Percentiles rank a stretch among this genome's conserved stretches.
phyloP scores from a whole-genome alignment of 108 stramenopile genomes.

The Fragilariopsis cylindrus region DNA sequence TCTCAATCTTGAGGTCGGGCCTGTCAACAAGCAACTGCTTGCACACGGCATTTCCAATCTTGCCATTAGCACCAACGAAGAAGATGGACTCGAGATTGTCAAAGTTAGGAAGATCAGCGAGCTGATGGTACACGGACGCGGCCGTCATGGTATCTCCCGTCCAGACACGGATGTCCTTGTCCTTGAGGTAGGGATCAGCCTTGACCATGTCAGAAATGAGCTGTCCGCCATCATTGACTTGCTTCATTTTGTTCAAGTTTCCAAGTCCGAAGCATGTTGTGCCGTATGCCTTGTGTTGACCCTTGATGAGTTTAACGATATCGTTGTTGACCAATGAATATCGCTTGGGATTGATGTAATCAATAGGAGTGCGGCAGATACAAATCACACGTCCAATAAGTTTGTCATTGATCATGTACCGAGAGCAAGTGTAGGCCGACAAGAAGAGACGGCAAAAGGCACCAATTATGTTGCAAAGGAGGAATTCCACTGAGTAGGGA shows the following conservation, averaged over 20 bases:
- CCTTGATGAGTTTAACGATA: slow-evolving; percentile 22
- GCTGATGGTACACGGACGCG: slow-evolving; percentile 14
- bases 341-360: slow-evolving; percentile 27
- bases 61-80: slow-evolving; percentile 20
- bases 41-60: slow-evolving; percentile 25
- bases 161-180: slow-evolving; percentile 21
- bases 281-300: slow-evolving; percentile 10
- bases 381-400: slow-evolving; percentile 20
- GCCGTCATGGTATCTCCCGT: slow-evolving; percentile 32
- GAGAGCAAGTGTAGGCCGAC: slow-evolving; percentile 12
- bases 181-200: not conserved
- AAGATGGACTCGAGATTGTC: no score
- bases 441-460: slow-evolving; percentile 23
- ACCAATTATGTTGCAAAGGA: slow-evolving; percentile 15
- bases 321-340: slow-evolving; percentile 30
- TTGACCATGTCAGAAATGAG: slow-evolving; percentile 20
- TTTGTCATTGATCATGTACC: slow-evolving; percentile 2
- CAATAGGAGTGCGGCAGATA: slow-evolving; percentile 35
- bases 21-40: no score
- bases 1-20: no score
- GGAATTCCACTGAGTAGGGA: slow-evolving; percentile 22
- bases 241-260: slow-evolving; percentile 31
- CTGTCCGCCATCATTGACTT: slow-evolving; percentile 28
- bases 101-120: no score
- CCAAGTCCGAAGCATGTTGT: slow-evolving; percentile 27